phyloP scores from a whole-genome alignment of 805 yeast species.

The Ogataea populi-albae region DNA sequence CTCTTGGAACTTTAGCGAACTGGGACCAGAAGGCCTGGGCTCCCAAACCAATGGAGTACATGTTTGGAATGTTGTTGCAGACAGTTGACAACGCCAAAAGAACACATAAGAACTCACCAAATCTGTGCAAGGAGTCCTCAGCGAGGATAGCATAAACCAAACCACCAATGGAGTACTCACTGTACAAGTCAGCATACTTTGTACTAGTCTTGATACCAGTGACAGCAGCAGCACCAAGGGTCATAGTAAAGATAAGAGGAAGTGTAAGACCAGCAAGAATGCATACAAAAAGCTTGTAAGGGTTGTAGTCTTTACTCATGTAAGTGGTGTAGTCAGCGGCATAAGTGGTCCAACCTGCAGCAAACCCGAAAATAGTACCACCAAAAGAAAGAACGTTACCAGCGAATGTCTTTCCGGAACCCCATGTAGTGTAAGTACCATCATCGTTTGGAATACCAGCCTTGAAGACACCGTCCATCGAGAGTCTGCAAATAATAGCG shows the following conservation, averaged over 20 bases:
- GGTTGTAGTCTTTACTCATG: conserved; percentile 65
- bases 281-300: conserved; percentile 57
- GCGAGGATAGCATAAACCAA: conserved; percentile 76
- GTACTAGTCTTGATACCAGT: conserved; percentile 54
- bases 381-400: conserved; percentile 80
- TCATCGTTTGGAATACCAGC: conserved; percentile 40
- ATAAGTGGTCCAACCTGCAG: conserved; percentile 92
- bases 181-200: conserved; percentile 50
- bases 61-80: conserved; percentile 89
- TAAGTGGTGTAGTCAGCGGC: conserved; percentile 92
- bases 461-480: conserved; percentile 61
- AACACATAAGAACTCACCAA: conserved; percentile 89
- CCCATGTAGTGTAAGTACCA: conserved; percentile 32
- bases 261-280: conserved; percentile 60
- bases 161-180: conserved; percentile 68
- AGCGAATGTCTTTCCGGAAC: conserved; percentile 64
- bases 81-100: conserved; percentile 81
- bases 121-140: conserved; percentile 76
- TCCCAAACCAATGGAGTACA: conserved; percentile 85
- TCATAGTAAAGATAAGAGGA: conserved; percentile 71
- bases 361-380: conserved; percentile 79
- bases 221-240: conserved; percentile 83
- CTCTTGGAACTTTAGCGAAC: conserved; percentile 74
- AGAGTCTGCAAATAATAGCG: conserved; percentile 74
- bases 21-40: conserved; percentile 83